phyloP scores from a whole-genome alignment of 495 filamentous ascomycete genomes.

The Letharia lupina region DNA sequence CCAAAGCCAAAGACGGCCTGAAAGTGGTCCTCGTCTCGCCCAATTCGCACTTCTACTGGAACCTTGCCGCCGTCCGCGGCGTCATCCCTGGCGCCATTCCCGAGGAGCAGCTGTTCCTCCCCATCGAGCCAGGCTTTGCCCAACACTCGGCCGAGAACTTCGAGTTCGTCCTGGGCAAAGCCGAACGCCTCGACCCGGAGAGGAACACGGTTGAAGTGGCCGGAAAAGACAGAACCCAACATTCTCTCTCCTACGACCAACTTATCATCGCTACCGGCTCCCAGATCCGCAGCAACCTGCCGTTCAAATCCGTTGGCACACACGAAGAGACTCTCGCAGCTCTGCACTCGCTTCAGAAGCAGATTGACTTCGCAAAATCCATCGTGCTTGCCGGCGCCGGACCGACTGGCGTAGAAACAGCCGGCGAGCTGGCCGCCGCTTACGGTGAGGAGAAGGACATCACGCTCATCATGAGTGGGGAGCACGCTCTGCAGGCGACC shows the following conservation, averaged over 20 bases:
- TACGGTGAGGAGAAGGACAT: conserved; percentile 32
- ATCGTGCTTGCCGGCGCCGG: conserved; percentile 64
- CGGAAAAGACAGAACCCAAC: conserved; percentile 19
- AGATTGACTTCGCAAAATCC: conserved; percentile 44
- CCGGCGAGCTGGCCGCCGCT: conserved; percentile 47
- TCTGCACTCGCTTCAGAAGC: conserved; percentile 38
- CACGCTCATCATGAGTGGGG: conserved; percentile 34
- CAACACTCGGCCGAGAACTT: conserved; percentile 42
- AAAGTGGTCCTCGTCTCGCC: conserved; percentile 51
- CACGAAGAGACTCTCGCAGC: conserved; percentile 36
- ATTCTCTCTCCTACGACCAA: conserved; percentile 41
- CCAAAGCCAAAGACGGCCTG: conserved; percentile 23
- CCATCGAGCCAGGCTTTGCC: conserved; percentile 45
- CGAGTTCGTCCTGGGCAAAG: conserved; percentile 49
- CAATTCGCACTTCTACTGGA: conserved; percentile 44
- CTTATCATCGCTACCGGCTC: conserved; percentile 50
- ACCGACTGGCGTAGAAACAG: conserved; percentile 55
- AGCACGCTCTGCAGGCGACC: conserved; percentile 10
- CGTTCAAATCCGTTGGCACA: conserved; percentile 42
- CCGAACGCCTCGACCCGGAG: conserved; percentile 39
- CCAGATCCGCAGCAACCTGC: conserved; percentile 32
- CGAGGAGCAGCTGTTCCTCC: conserved; percentile 37
- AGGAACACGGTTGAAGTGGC: conserved; percentile 38
- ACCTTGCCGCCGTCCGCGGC: conserved; percentile 42
- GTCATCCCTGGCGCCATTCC: conserved; percentile 37